Conservation (phyloP, 192 early-diverging fungal genomes). For the Podila minutissima region DNA sequence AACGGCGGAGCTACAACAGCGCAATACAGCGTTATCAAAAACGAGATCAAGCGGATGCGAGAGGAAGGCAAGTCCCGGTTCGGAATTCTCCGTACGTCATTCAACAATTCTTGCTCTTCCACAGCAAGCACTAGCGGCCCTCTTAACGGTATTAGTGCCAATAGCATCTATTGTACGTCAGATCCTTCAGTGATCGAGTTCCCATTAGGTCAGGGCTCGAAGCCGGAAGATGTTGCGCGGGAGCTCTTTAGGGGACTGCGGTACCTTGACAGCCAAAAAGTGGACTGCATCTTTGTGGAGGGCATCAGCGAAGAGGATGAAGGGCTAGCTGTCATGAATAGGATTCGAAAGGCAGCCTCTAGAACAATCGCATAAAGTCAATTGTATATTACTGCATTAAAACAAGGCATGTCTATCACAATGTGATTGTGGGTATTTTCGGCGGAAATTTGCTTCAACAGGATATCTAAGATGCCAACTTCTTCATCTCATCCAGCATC, state of each 20-base stretch:
- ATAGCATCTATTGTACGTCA: slow-evolving; percentile 12
- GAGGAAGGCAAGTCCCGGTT: slow-evolving; percentile 35
- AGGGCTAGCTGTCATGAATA: slow-evolving; percentile 97
- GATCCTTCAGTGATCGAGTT: slow-evolving; percentile 52
- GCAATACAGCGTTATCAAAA: slow-evolving; percentile 28
- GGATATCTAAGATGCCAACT: neutral
- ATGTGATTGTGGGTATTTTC: neutral
- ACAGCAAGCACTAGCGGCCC: neutral
- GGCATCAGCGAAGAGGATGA: slow-evolving; percentile 89
- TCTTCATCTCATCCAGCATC: slow-evolving; percentile 26
- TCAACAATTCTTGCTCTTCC: neutral
- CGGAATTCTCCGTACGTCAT: slow-evolving; percentile 49
- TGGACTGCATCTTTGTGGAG: slow-evolving; percentile 87
- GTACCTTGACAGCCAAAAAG: slow-evolving; percentile 73
- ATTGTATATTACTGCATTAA: neutral
- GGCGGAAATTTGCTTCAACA: neutral
- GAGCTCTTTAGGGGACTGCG: slow-evolving; percentile 86
- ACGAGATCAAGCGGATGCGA: slow-evolving; percentile 39
- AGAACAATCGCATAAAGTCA: slow-evolving; percentile 48
- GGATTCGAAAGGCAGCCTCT: slow-evolving; percentile 90
- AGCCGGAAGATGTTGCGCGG: slow-evolving; percentile 73
- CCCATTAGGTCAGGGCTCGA: slow-evolving; percentile 61
- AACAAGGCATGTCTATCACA: neutral
- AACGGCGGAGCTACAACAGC: neutral
- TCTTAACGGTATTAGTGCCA: neutral